Conservation (phyloP, 139 green algal species). For the Picocystis salinarum region DNA sequence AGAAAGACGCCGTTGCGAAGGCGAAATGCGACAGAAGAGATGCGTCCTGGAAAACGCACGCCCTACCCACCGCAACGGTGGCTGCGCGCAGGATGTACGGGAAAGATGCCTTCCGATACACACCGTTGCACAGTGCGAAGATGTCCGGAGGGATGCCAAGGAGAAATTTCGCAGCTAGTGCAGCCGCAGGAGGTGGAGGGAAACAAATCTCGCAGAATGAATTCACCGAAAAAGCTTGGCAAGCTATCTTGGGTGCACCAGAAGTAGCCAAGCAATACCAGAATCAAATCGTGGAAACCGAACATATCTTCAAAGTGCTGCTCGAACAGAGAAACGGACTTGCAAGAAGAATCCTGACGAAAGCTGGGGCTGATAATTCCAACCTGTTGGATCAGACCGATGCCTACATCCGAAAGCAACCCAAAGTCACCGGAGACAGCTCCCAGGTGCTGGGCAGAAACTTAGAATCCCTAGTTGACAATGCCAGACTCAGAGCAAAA, state of each 20-base stretch:
- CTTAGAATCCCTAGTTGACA: conserved; percentile 68
- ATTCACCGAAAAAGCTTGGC: conserved; percentile 88
- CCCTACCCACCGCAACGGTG: too few species aligned
- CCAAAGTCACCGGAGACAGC: conserved; percentile 2
- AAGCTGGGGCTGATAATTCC: conserved; percentile 60
- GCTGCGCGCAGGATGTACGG: too few species aligned
- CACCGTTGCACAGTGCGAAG: not conserved
- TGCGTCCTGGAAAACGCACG: not conserved
- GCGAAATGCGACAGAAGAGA: too few species aligned
- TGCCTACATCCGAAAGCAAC: conserved; percentile 32
- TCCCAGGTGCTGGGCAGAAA: conserved; percentile 73
- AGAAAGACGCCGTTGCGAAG: too few species aligned
- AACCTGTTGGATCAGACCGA: conserved; percentile 58
- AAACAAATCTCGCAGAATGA: conserved; percentile 54
- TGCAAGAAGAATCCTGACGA: conserved; percentile 45
- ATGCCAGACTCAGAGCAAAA: conserved; percentile 15
- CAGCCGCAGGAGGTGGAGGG: not conserved
- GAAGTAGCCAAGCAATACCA: conserved; percentile 52
- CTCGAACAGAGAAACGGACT: conserved; percentile 90
- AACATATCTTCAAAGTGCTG: conserved; percentile 90
- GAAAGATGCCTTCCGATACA: not conserved
- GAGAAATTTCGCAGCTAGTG: not conserved
- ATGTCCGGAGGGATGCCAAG: not conserved
- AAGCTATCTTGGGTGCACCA: conserved; percentile 65
- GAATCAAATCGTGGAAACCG: conserved; percentile 91